Conservation (phyloP, 192 early-diverging fungal species). For the Backusella sp. region DNA sequence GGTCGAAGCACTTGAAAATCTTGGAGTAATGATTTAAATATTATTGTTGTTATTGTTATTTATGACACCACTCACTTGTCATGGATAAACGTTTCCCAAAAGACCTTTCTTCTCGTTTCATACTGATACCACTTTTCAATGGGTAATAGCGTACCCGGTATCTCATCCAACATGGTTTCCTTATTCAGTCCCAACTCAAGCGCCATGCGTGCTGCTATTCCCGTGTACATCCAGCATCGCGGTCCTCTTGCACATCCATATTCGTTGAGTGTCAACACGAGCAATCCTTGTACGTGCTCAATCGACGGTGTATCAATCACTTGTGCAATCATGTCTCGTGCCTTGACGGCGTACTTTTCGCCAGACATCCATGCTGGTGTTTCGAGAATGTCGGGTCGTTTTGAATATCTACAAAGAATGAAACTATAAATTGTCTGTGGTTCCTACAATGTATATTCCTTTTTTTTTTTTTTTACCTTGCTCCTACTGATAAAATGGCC, state of each 20-base stretch:
- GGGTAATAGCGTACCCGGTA: background rate
- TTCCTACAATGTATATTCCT: too few species aligned
- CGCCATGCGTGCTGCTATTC: slow-evolving; percentile 43
- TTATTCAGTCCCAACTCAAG: slow-evolving; percentile 53
- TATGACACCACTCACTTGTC: slow-evolving; percentile 32
- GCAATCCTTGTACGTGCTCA: slow-evolving; percentile 46
- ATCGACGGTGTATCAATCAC: slow-evolving; percentile 46
- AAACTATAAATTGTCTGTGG: too few species aligned
- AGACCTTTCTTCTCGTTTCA: slow-evolving; percentile 47
- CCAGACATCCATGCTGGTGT: slow-evolving; percentile 48
- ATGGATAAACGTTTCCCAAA: slow-evolving; percentile 47
- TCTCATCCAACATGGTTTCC: slow-evolving; percentile 25
- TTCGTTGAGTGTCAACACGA: slow-evolving; percentile 45
- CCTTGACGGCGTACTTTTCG: slow-evolving; percentile 50
- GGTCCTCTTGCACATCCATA: slow-evolving; percentile 51
- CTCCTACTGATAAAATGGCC: slow-evolving; percentile 43
- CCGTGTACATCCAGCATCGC: slow-evolving; percentile 53
- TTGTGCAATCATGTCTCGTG: slow-evolving; percentile 35
- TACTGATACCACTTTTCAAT: slow-evolving; percentile 43
- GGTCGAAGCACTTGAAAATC: slow-evolving; percentile 34
- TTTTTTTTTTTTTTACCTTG: slow-evolving; percentile 29
- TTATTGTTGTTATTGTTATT: background rate
- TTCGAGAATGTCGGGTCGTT: slow-evolving; percentile 40
- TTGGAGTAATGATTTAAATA: background rate
- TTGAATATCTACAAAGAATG: slow-evolving; percentile 38